phyloP scores from a whole-genome alignment of 345 rosid species.

The Luvunga scandens region DNA sequence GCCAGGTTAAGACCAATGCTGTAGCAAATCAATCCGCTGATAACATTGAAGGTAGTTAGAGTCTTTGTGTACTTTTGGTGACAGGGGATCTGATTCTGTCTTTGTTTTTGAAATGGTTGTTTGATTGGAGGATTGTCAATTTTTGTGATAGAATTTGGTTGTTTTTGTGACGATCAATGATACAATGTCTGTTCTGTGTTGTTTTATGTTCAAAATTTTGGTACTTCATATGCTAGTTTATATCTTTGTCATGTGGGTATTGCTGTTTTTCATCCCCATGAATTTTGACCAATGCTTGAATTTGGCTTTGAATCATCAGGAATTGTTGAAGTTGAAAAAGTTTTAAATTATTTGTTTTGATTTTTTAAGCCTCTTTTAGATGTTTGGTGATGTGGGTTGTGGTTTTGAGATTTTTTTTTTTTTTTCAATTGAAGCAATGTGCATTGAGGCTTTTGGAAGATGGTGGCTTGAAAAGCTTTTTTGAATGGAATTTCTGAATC shows the following conservation, averaged over 20 bases:
- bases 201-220: neutral
- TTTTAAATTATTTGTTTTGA: too few relatives aligned
- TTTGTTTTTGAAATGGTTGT: neutral
- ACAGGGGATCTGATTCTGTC: neutral
- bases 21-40: conserved; percentile 56
- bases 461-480: neutral
- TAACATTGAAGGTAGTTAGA: conserved; percentile 56
- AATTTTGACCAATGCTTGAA: neutral
- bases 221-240: neutral
- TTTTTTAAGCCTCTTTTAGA: neutral
- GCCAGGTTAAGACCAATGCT: conserved; percentile 57
- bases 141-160: neutral
- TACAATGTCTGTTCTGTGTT: neutral
- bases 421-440: neutral
- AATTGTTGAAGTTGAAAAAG: neutral
- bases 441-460: neutral
- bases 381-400: conserved; percentile 3
- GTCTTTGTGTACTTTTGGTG: neutral
- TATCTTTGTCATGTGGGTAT: neutral
- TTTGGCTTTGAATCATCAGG: neutral
- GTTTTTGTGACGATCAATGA: neutral
- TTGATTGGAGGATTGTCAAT: neutral
- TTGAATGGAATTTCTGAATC: neutral
- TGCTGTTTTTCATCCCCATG: neutral
- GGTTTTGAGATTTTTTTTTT: conserved; percentile 5